phyloP scores from a whole-genome alignment of 139 green algal species.

The Chara braunii region DNA sequence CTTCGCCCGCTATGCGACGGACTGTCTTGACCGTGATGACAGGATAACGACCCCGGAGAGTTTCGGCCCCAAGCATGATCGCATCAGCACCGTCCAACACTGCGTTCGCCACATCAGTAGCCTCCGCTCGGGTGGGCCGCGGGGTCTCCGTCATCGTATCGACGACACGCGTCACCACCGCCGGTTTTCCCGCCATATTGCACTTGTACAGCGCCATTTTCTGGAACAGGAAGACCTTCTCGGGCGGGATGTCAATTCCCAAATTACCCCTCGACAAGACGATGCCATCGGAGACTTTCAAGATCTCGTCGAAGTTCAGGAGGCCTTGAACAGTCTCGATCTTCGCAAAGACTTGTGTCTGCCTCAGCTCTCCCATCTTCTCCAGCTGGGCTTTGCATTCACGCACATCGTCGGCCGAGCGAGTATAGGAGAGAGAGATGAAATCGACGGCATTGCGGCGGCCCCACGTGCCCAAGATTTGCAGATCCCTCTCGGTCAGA shows the following conservation, averaged over 20 bases:
- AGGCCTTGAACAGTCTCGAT: conserved; percentile 84
- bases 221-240: conserved; percentile 97
- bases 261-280: conserved; percentile 91
- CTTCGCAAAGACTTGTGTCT: conserved; percentile 83
- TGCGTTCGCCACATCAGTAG: conserved; percentile 81
- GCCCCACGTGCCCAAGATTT: conserved; percentile 85
- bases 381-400: conserved; percentile 19
- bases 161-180: conserved; percentile 54
- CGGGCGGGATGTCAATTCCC: conserved; percentile 97
- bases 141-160: conserved; percentile 56
- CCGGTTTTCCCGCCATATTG: conserved; percentile 53
- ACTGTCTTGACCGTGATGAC: conserved; percentile 62
- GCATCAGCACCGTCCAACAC: conserved; percentile 71
- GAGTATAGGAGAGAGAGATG: conserved; percentile 95
- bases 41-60: conserved; percentile 63
- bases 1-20: conserved; percentile 53
- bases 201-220: conserved; percentile 63
- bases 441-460: conserved; percentile 94
- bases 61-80: conserved; percentile 72
- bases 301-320: conserved; percentile 91
- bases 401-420: conserved; percentile 76
- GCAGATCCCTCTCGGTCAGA: conserved; percentile 85
- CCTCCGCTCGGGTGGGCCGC: conserved; percentile 65
- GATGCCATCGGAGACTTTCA: conserved; percentile 75
- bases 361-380: conserved; percentile 25